Evolutionary conservation across 176 grass and related monocot species (phyloP), one percentile per base, ranked within the genome.

Genomic region (Neostapfia colusana): DNA sequence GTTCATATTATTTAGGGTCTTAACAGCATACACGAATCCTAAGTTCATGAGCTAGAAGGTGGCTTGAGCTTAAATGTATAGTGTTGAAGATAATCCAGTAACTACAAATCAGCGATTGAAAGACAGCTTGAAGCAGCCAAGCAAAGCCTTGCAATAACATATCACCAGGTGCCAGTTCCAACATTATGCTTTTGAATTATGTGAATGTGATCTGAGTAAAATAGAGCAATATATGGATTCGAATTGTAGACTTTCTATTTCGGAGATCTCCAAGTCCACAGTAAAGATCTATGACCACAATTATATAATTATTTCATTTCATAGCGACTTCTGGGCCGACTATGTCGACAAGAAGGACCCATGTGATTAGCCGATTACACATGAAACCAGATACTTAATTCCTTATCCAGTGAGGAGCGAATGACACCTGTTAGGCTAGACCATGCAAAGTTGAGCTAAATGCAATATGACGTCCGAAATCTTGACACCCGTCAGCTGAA

Each of bases 391-490:
- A 41, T 58, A 1, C 31, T 31, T 31, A 31, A 31, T 31, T 31
- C 7, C 13, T 8, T 37, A 24, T 68, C 56, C 67, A 23, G 5
- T 46, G 76, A 62, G 53, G 54, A 75, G 81, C 70, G 76, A 76
- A 76, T 26, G 86, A 80, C 86, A 88, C 86, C 76, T 88, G 70
- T 78, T 35, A 50, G 23, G 24, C 56, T 64, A 61, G 57, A 77
- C 37, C 65, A 84, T 78, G 82, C 66, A 84, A 71, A 82, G 49
- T 4, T 34, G 20, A 55, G 43, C 75, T 63, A 74, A 79, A 62
- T 72, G 39, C 27, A 40, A 11, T 1, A 23, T 18, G 57, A 51
- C 60, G 15, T 4, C 74, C 67, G 59, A 16, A 78, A 9, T 71
- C 37, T 67, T 63, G 85, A 79, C 69, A 63, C 81, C 63, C 69